These are phyloP conservation scores for Moringa oleifera DNA, from an alignment of 345 rosid species.

Conservation along the genomic window DNA sequence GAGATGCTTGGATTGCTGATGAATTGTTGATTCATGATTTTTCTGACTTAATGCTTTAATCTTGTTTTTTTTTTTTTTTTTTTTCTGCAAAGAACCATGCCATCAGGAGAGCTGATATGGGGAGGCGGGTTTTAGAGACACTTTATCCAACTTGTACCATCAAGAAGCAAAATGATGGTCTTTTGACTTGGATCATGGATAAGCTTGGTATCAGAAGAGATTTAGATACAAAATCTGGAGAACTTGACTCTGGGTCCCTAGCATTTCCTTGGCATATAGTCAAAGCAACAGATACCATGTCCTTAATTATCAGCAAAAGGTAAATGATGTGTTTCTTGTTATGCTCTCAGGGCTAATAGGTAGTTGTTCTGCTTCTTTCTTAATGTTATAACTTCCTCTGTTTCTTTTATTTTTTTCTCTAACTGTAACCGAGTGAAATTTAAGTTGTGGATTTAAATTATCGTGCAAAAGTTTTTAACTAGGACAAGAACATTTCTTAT, in stretches of 20 bases:
- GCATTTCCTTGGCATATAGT: conserved; percentile 89
- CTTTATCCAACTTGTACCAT: conserved; percentile 53
- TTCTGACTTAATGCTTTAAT: too few species aligned
- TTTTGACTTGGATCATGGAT: conserved; percentile 69
- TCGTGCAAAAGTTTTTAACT: too few species aligned
- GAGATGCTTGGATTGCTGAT: too few species aligned
- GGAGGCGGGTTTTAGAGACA: conserved; percentile 77
- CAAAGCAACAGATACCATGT: conserved; percentile 39
- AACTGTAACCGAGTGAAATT: not conserved
- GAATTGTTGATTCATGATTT: too few species aligned
- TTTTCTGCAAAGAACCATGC: conserved; percentile 68
- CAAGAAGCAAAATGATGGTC: conserved; percentile 32
- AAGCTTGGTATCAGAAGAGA: conserved; percentile 52
- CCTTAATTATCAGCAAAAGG: conserved; percentile 59
- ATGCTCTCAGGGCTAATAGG: too few species aligned
- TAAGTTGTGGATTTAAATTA: too few species aligned
- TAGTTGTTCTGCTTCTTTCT: too few species aligned
- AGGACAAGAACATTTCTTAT: too few species aligned
- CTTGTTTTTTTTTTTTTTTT: conserved; percentile 8
- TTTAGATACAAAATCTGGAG: conserved; percentile 38
- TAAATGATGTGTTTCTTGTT: conserved; percentile 19
- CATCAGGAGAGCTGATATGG: conserved; percentile 81
- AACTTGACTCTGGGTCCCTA: conserved; percentile 37
- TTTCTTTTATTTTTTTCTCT: not conserved
- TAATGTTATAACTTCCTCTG: not conserved